Base-by-base conservation (phyloP, 176 grass and related monocot genomes). In the Areca catechu region DNA sequence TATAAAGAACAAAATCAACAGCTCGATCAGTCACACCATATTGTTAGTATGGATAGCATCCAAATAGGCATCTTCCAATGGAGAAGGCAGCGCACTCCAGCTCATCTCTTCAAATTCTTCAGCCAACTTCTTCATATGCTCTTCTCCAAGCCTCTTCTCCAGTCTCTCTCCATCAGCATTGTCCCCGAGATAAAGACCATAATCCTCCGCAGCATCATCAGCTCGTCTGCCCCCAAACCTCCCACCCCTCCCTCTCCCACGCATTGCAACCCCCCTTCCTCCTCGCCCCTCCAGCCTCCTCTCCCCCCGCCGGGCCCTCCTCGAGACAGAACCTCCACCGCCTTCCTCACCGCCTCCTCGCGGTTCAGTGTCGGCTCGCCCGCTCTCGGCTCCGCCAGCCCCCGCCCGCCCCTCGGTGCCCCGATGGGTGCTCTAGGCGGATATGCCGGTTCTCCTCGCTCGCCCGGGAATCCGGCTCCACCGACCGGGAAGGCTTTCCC, bases 11-110 rank as follows among this genome's bases (percentile, higher is more conserved):
- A 53, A 21, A 15, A 51, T 43, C 7, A 30, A 49, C 14, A 53
- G 14, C n/a, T 47, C 12, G 18, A 62, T 51, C 18, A 60, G 43
- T 19, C 63, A 9, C 50, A 97, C 86, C 83, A 83, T 76, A 65
- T 88, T 80, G 63, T 97, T 88, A 21, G 27, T 69, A 49, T 97
- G 81, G 43, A 56, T 19, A 62, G 75, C 92, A 0, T 88, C 73
- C 0, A 58, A 30, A 58, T 62, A 81, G 0, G 61, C 71, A 25
- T 82, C 60, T 23, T 86, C 48, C 29, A 22, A 15, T 5, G 74
- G 67, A 63, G 63, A 12, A 3, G 80, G 86, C 74, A 86, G 37
- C 0, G 63, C 79, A 4, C 21, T 65, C 4, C 22, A 62, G 7
- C 75, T 68, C 0, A 82, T 82, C 23, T 76, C 70, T 4, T 81